Percentiles rank a stretch among this genome's conserved stretches.
Evolutionary conservation across 768 basidiomycete genomes (phyloP).

Genomic region (Butyriboletus loyo): DNA sequence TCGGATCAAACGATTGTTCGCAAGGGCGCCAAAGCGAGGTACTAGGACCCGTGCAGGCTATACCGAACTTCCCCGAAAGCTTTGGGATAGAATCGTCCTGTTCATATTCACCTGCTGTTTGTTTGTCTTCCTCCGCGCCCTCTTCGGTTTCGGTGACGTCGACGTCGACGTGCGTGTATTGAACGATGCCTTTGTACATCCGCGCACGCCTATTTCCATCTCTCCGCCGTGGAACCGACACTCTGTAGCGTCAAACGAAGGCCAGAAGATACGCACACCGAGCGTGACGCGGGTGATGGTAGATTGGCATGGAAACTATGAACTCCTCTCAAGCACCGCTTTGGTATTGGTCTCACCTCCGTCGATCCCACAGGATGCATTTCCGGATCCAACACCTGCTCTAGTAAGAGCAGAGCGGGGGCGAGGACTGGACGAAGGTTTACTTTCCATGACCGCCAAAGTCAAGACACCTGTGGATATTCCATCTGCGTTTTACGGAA

Average conservation of each 20-base stretch:
- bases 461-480: background rate
- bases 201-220: background rate
- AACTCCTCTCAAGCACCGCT: constrained; percentile 7
- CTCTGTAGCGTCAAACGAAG: background rate
- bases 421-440: background rate
- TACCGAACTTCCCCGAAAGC: constrained; percentile 7
- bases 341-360: constrained; percentile 1
- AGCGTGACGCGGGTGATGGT: constrained; percentile 5
- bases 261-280: background rate
- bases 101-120: constrained; percentile 24
- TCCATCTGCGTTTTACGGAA: constrained; percentile 1
- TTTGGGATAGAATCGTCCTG: constrained; percentile 24
- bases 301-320: constrained; percentile 22
- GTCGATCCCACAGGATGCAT: constrained; percentile 18
- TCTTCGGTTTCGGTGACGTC: constrained; percentile 21
- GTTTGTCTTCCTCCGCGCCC: constrained; percentile 25
- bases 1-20: background rate
- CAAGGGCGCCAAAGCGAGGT: background rate
- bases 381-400: constrained; percentile 21
- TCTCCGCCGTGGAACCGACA: background rate
- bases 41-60: background rate
- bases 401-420: background rate
- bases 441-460: background rate
- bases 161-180: background rate
- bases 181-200: background rate